Percentiles rank a stretch among this genome's conserved stretches.
Conservation (phyloP, 2,329 filamentous ascomycete species). For the Aphanocladium album region DNA sequence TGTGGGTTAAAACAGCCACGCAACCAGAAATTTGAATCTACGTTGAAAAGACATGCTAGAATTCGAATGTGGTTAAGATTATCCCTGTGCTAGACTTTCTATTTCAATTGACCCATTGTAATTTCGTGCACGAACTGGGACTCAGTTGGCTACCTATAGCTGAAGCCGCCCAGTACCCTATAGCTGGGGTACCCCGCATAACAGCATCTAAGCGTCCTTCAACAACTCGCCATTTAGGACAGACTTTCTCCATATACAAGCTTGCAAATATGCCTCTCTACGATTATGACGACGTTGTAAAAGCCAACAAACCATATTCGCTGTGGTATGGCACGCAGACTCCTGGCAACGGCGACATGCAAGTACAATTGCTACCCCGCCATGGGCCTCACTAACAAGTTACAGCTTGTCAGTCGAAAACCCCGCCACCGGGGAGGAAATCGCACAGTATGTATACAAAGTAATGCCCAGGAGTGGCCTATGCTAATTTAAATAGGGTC, state of each 20-base stretch:
- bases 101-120: neutral
- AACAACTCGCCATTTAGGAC: neutral
- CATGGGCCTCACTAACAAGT: neutral
- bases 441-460: neutral
- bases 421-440: constrained; percentile 10
- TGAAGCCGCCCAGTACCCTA: neutral
- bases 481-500: neutral
- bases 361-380: neutral
- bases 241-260: neutral
- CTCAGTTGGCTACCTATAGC: neutral
- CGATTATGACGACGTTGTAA: neutral
- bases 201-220: neutral
- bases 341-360: neutral
- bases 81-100: neutral
- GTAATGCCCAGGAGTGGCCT: neutral
- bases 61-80: no score
- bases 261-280: neutral
- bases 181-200: neutral
- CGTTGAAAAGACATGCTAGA: no score
- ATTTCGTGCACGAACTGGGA: neutral
- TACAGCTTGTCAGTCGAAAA: constrained; percentile 3
- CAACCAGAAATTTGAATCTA: no score
- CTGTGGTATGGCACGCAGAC: neutral
- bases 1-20: no score
- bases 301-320: neutral